A percentile compares a stretch with the other conserved stretches of the same genome.
Evolutionary conservation across 768 basidiomycete genomes (phyloP).

Genomic region (Infundibulicybe gibba): DNA sequence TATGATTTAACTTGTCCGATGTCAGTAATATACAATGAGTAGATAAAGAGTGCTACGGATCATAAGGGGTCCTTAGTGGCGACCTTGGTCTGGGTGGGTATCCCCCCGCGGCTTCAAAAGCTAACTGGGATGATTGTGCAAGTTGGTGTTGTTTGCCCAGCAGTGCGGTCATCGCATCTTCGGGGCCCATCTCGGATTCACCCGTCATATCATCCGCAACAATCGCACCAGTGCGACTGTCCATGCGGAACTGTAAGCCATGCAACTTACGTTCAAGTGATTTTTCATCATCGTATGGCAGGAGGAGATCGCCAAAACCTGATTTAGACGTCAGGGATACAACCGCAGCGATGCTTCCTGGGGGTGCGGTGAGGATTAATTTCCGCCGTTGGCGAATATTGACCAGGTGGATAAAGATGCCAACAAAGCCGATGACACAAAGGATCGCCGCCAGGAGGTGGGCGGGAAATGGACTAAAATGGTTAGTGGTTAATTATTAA

Average conservation of each 20-base stretch:
- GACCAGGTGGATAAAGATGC: constrained; percentile 41
- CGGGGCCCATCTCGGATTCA: constrained; percentile 21
- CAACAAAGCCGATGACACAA: constrained; percentile 44
- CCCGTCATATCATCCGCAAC: constrained; percentile 46
- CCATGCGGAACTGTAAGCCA: constrained; percentile 51
- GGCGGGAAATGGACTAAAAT: constrained; percentile 45
- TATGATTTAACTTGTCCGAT: too few species aligned
- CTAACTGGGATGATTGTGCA: constrained; percentile 13
- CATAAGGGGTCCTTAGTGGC: constrained; percentile 10
- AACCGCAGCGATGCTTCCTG: constrained; percentile 57
- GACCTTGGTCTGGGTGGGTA: constrained; percentile 17
- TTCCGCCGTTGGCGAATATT: constrained; percentile 43
- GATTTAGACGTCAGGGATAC: constrained; percentile 56
- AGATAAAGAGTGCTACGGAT: constrained; percentile 6
- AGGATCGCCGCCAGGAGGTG: constrained; percentile 47
- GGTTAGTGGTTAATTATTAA: neutral
- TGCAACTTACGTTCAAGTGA: constrained; percentile 44
- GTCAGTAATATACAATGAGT: neutral
- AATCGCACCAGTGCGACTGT: constrained; percentile 58
- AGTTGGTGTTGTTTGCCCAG: constrained; percentile 20
- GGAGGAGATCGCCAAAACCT: constrained; percentile 58
- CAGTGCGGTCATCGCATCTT: constrained; percentile 35
- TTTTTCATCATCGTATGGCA: constrained; percentile 50
- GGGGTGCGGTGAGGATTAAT: constrained; percentile 49
- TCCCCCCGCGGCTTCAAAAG: constrained; percentile 17